phyloP scores from a whole-genome alignment of 768 basidiomycete genomes.

The Podaxis sp. region DNA sequence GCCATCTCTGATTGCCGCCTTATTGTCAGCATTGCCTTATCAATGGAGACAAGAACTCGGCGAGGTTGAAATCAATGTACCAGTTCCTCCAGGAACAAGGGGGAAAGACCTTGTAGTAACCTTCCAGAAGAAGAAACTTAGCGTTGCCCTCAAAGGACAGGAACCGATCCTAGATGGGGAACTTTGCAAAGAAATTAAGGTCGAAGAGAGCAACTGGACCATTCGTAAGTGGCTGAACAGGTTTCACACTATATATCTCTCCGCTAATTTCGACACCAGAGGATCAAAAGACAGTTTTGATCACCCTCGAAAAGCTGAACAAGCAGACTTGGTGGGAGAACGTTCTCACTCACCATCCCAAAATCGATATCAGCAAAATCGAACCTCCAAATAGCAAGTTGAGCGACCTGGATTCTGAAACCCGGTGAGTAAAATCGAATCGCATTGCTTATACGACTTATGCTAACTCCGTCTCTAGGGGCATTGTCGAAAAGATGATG shows the following conservation, averaged over 20 bases:
- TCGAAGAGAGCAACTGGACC: constrained; percentile 98
- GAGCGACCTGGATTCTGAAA: constrained; percentile 94
- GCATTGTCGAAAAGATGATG: constrained; percentile 99
- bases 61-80: constrained; percentile 79
- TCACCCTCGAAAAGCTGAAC: constrained; percentile 87
- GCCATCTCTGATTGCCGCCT: constrained; percentile 17
- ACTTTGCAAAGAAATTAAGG: constrained; percentile 88
- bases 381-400: constrained; percentile 93
- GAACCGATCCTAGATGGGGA: constrained; percentile 87
- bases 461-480: constrained; percentile 39
- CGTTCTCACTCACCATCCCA: constrained; percentile 90
- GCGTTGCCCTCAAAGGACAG: constrained; percentile 79
- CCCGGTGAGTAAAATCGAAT: constrained; percentile 49
- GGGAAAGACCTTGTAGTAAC: constrained; percentile 68
- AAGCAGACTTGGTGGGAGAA: constrained; percentile 97
- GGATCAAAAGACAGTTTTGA: constrained; percentile 65
- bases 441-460: not conserved
- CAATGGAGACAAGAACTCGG: constrained; percentile 86
- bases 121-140: constrained; percentile 80
- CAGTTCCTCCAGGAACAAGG: constrained; percentile 85
- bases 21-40: constrained; percentile 74
- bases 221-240: constrained; percentile 51
- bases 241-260: not conserved
- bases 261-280: constrained; percentile 37
- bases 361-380: constrained; percentile 95